Evolutionary conservation across 306 rosid genomes (phyloP).

Genomic region (Parietaria judaica): DNA sequence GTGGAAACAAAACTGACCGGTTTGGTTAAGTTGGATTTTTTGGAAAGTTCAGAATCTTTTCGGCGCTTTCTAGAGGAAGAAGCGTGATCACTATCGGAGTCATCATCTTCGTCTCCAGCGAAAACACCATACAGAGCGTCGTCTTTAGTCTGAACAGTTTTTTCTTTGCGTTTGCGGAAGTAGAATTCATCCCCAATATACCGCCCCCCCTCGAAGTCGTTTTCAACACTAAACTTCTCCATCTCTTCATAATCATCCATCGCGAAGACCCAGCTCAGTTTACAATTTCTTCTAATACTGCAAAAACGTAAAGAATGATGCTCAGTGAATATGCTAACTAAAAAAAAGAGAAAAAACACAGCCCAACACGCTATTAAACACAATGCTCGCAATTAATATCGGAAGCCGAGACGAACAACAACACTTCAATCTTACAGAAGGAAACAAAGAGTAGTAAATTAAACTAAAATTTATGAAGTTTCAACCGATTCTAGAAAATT

Average conservation of each 20-base stretch:
- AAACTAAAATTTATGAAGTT: too few species aligned
- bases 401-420: too few species aligned
- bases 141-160: conserved; percentile 63
- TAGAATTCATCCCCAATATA: conserved; percentile 72
- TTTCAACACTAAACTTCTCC: conserved; percentile 73
- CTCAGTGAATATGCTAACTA: too few species aligned
- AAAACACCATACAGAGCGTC: conserved; percentile 69
- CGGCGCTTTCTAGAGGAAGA: conserved; percentile 52
- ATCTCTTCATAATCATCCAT: conserved; percentile 88
- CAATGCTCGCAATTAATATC: too few species aligned
- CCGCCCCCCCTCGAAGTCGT: conserved; percentile 67
- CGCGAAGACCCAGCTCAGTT: not conserved
- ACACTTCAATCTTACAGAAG: too few species aligned
- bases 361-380: too few species aligned
- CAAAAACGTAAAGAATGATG: too few species aligned
- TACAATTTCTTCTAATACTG: too few species aligned
- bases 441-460: too few species aligned
- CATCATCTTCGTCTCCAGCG: conserved; percentile 40
- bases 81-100: conserved; percentile 18
- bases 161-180: conserved; percentile 54
- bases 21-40: conserved; percentile 42
- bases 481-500: too few species aligned
- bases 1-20: conserved; percentile 82
- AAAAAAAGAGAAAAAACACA: too few species aligned
- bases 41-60: conserved; percentile 20